Evolutionary conservation across 495 filamentous ascomycete species (phyloP), one percentile per base, ranked within the genome.

Genomic region (Penicillium canescens): DNA sequence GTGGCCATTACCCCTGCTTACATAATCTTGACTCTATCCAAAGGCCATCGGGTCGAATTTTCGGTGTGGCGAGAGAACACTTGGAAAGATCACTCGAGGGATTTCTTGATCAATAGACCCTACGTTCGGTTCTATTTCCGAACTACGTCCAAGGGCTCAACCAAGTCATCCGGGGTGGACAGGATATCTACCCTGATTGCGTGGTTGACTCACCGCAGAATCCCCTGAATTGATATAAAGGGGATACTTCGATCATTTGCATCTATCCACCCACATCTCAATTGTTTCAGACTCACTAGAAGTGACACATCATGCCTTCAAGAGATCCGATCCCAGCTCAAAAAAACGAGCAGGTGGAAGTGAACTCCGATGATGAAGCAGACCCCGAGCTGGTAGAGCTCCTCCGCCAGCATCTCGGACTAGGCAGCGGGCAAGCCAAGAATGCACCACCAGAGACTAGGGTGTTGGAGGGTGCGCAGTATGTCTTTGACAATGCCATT

Each of bases 401-500:
- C 23, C 82, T 98, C 18, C 87, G 92, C 23, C 82, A 92, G 69
- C 88, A 90, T 50, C 80, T 96, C 44, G 82, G 82, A 12, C 66
- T 86, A 34, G 79, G 83, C 45, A 79, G 78, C 45, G 72, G 72
- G 18, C 67, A 71, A 48, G 65, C 77, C 3, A 76, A 82, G n/a
- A 78, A 65, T n/a, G 67, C 81, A 36, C 59, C 71, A 1, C 67
- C 76, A 28, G 85, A 92, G 52, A 96, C 90, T 0, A 86, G 86
- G 26, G 92, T 98, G 26, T 80, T 99, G 2, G 79, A 90, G 55
- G 79, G 80, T 50, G 92, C 94, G 28, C 84, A 93, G 71, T 90
- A 86, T 73, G 82, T 98, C 57, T 96, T 89, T 73, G 85, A 96
- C 73, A 93, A 98, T 73, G 80, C 90, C 56, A 92, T 95, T 73